A percentile compares a stretch with the other conserved stretches of the same genome.
Conservation (phyloP, 1,284 basidiomycete genomes). For the Ustilago hordei region DNA sequence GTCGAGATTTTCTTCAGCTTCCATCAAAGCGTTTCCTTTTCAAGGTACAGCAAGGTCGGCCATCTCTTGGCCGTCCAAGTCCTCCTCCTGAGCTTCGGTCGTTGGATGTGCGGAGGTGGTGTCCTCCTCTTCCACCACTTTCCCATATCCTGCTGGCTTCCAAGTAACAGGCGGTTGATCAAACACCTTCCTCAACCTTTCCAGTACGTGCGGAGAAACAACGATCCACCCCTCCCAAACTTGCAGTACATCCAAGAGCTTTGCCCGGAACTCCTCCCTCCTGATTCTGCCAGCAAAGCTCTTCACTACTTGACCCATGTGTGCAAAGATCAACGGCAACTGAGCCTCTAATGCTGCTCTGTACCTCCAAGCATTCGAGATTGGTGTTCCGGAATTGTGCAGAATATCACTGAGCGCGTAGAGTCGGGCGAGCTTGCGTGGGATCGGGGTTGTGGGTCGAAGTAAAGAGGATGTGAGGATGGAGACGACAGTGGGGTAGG, state of each 20-base stretch:
- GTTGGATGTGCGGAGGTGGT: background rate
- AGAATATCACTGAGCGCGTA: constrained; percentile 97
- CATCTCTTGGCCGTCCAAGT: constrained; percentile 36
- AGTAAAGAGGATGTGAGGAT: constrained; percentile 53
- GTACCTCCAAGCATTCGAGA: constrained; percentile 76
- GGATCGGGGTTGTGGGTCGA: constrained; percentile 88
- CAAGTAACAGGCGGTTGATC: constrained; percentile 19
- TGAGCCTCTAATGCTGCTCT: constrained; percentile 44
- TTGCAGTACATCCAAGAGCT: constrained; percentile 84
- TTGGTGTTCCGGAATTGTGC: constrained; percentile 89
- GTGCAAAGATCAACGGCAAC: constrained; percentile 55
- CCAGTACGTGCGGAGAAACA: constrained; percentile 82
- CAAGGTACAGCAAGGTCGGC: background rate
- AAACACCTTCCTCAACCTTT: constrained; percentile 67
- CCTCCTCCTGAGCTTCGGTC: constrained; percentile 13
- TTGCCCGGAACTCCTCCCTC: constrained; percentile 75
- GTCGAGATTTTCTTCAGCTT: constrained; percentile 36
- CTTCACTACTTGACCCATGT: constrained; percentile 49
- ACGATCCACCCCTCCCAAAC: constrained; percentile 90
- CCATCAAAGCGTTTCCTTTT: background rate
- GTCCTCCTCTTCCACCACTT: constrained; percentile 15
- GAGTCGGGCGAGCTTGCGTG: constrained; percentile 92
- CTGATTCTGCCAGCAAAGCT: constrained; percentile 58
- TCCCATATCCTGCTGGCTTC: background rate
- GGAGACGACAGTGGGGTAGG: constrained; percentile 72